A percentile compares a stretch with the other conserved stretches of the same genome.
These are phyloP conservation scores for Metschnikowia bowlesiae DNA, from an alignment of 805 yeast species.

Conservation along the genomic window DNA sequence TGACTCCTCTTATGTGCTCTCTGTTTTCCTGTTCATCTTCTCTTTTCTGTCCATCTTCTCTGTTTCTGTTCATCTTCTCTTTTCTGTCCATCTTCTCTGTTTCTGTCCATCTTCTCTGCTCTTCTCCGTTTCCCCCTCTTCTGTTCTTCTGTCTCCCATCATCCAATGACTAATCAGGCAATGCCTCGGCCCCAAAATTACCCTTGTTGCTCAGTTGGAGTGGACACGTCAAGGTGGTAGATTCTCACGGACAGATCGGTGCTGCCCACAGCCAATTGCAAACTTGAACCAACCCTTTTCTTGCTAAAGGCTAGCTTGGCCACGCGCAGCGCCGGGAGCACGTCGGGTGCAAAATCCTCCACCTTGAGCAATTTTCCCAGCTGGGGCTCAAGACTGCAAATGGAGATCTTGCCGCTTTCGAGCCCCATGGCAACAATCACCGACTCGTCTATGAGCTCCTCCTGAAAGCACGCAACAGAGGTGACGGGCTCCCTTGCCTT, in stretches of 20 bases:
- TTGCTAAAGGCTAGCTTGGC: constrained; percentile 57
- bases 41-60: too few relatives aligned
- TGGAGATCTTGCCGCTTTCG: constrained; percentile 58
- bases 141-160: too few relatives aligned
- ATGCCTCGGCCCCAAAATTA: too few relatives aligned
- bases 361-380: constrained; percentile 18
- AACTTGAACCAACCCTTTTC: constrained; percentile 1
- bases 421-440: constrained; percentile 58
- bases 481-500: constrained; percentile 61
- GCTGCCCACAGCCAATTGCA: constrained; percentile 57
- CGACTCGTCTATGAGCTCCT: constrained; percentile 19
- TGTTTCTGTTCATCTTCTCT: too few relatives aligned
- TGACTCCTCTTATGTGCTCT: too few relatives aligned
- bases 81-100: too few relatives aligned
- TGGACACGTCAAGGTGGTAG: constrained; percentile 18
- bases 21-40: too few relatives aligned
- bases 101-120: too few relatives aligned
- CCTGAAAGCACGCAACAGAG: constrained; percentile 50
- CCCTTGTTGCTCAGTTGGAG: too few relatives aligned
- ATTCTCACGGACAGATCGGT: constrained; percentile 60
- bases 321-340: constrained; percentile 61
- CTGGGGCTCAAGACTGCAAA: constrained; percentile 28
- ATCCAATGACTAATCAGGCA: too few relatives aligned
- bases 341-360: constrained; percentile 28
- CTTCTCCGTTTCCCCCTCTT: too few relatives aligned